These are phyloP conservation scores for Geotrichum reessii DNA, from an alignment of 1,139 yeast genomes.

Conservation along the genomic window DNA sequence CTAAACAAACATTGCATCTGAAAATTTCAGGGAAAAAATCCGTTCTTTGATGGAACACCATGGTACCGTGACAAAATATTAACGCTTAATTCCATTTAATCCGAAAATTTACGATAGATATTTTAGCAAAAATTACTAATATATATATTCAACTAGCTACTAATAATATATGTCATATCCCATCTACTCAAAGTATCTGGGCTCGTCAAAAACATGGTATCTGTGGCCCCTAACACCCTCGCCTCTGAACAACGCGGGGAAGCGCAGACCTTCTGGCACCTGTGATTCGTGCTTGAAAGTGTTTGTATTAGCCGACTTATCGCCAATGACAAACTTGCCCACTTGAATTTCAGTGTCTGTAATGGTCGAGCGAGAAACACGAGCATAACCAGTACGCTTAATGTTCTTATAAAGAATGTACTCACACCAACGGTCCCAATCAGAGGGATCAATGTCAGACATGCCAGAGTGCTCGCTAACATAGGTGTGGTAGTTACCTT, in stretches of 20 bases:
- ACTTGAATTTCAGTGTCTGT: constrained; percentile 96
- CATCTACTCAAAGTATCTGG: constrained; percentile 56
- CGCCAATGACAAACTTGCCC: constrained; percentile 73
- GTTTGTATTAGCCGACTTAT: constrained; percentile 46
- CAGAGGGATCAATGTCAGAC: constrained; percentile 89
- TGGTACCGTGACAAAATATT: not conserved
- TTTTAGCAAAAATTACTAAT: not conserved
- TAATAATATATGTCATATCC: not conserved
- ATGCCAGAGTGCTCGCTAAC: constrained; percentile 79
- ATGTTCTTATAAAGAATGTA: constrained; percentile 83
- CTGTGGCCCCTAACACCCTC: constrained; percentile 91
- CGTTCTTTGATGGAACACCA: not conserved
- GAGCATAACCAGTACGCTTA: constrained; percentile 86
- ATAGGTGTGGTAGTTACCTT: constrained; percentile 88
- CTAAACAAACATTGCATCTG: not conserved
- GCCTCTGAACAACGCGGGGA: constrained; percentile 83
- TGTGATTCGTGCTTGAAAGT: constrained; percentile 53
- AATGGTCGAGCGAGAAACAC: constrained; percentile 86
- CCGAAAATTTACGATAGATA: not conserved
- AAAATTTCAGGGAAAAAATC: not conserved
- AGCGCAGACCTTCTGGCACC: constrained; percentile 59
- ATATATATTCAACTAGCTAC: not conserved
- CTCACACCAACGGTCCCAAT: constrained; percentile 98
- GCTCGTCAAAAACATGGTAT: constrained; percentile 89
- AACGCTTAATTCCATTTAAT: too few species aligned